phyloP scores from a whole-genome alignment of 1,284 basidiomycete species.

The Cryptococcus sp. region DNA sequence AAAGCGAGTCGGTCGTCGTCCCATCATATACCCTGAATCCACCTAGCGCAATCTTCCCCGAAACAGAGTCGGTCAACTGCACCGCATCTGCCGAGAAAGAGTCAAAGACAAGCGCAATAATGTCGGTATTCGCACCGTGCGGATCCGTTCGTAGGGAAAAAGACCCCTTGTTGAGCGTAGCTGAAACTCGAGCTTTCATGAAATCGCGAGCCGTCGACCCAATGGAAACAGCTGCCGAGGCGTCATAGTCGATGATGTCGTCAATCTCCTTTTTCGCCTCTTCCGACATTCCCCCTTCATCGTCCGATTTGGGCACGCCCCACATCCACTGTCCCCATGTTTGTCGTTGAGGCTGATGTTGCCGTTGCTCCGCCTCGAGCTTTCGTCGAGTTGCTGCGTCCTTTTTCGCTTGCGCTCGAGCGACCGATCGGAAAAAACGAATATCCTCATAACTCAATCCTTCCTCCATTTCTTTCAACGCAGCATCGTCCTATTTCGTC shows the following conservation, averaged over 20 bases:
- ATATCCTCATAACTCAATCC: slow-evolving; percentile 92
- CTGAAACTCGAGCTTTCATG: slow-evolving; percentile 68
- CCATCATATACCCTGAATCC: slow-evolving; percentile 89
- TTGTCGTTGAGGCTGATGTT: slow-evolving; percentile 51
- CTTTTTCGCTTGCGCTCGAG: slow-evolving; percentile 80
- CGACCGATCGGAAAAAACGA: slow-evolving; percentile 95
- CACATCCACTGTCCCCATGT: slow-evolving; percentile 83
- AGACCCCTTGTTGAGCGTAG: slow-evolving; percentile 79
- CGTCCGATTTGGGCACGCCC: slow-evolving; percentile 52
- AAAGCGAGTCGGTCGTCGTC: slow-evolving; percentile 72
- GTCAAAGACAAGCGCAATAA: slow-evolving; percentile 86
- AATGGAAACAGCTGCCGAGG: slow-evolving; percentile 60
- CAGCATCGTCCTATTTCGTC: slow-evolving; percentile 59
- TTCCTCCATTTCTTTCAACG: slow-evolving; percentile 66
- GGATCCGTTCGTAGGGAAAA: slow-evolving; percentile 71
- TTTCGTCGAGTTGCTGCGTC: slow-evolving; percentile 66
- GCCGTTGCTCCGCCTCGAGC: slow-evolving; percentile 61
- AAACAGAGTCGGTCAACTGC: slow-evolving; percentile 80
- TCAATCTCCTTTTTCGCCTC: slow-evolving; percentile 91
- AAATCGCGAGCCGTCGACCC: slow-evolving; percentile 71
- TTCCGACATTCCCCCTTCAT: slow-evolving; percentile 56
- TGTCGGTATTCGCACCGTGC: slow-evolving; percentile 58
- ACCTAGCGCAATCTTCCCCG: slow-evolving; percentile 77
- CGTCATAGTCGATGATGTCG: slow-evolving; percentile 90
- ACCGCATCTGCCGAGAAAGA: slow-evolving; percentile 77